Evolutionary conservation across 495 filamentous ascomycete genomes (phyloP), one percentile per base, ranked within the genome.

Genomic region (Hypoxylon crocopeplum): DNA sequence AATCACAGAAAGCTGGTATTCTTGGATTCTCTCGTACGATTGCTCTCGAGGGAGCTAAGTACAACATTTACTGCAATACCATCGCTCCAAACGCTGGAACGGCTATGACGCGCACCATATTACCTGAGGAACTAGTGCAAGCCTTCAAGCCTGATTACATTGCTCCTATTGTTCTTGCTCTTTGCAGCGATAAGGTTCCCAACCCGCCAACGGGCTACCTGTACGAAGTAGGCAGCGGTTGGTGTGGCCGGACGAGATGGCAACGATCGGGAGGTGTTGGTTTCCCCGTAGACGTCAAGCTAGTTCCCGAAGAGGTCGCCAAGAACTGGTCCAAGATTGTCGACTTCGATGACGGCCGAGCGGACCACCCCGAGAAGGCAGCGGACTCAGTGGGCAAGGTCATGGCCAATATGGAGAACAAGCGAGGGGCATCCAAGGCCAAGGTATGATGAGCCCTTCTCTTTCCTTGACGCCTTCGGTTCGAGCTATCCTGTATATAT

Each of bases 91-190:
- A 98, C 68, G 94, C 94, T 32, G 94, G 94, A 62, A 98, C 94
- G 30, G 88, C 89, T 69, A 96, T 98, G 91, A 98, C 94, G 56
- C 82, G 87, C 52, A 93, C 90, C 48, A 91, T 98, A 77, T 88
- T 98, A 78, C 95, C 94, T 30, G 92, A 97, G 68, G 94, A 98
- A 77, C 87, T 98, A 80, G 92, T 98, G 36, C 93, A 97, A 80
- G 95, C 94, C 29, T 96, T 98, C 85, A 98, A 98, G 87, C 94
- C 94, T 37, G 94, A 97, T 66, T 97, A 98, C 72, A 93, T 98
- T 74, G 94, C 94, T 37, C 94, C 94, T 39, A 72, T 97, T 33
- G 93, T 98, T 40, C 88, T 89, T 21, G 85, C 91, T 25, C 87
- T 98, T 34, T 88, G 84, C 79, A 94, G 91, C 48, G 94, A 98